Percentiles rank a stretch among this genome's conserved stretches.
phyloP scores from a whole-genome alignment of 257 asterid genomes.

The Marsdenia floribunda region DNA sequence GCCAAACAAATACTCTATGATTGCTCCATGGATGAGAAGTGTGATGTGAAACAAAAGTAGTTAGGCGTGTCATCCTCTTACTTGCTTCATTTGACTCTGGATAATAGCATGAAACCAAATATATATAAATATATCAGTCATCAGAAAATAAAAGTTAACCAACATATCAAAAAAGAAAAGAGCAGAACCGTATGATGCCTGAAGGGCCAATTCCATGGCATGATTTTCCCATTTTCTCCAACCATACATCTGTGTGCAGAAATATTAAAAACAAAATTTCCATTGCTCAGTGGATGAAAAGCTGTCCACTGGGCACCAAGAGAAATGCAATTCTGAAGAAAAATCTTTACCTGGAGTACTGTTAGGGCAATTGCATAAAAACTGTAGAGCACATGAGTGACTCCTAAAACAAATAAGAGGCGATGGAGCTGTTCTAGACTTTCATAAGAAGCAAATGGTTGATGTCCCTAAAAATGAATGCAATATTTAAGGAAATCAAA shows the following conservation, averaged over 20 bases:
- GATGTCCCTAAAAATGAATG: constrained; percentile 45
- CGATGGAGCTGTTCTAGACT: constrained; percentile 97
- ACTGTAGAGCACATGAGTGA: constrained; percentile 77
- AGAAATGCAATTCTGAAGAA: constrained; percentile 12
- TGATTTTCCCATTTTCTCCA: constrained; percentile 90
- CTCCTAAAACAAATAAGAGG: constrained; percentile 75
- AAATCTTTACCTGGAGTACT: constrained; percentile 64
- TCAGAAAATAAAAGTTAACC: background rate
- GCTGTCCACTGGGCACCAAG: background rate
- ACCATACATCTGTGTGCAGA: constrained; percentile 59
- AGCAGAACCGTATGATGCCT: constrained; percentile 37
- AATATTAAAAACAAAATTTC: constrained; percentile 6
- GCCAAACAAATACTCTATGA: constrained; percentile 80
- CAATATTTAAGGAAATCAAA: background rate
- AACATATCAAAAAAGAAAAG: background rate
- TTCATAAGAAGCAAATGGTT: constrained; percentile 87
- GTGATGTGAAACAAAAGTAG: constrained; percentile 60
- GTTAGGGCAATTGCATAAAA: constrained; percentile 74
- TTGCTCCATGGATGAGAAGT: constrained; percentile 97
- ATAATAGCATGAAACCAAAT: constrained; percentile 7
- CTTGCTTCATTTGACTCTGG: constrained; percentile 41
- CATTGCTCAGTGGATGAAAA: background rate
- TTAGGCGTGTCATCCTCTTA: constrained; percentile 47
- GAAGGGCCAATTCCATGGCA: constrained; percentile 78
- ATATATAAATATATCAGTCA: background rate